Conservation (phyloP, 2,329 filamentous ascomycete species). For the Ceratocystis lukuohia region DNA sequence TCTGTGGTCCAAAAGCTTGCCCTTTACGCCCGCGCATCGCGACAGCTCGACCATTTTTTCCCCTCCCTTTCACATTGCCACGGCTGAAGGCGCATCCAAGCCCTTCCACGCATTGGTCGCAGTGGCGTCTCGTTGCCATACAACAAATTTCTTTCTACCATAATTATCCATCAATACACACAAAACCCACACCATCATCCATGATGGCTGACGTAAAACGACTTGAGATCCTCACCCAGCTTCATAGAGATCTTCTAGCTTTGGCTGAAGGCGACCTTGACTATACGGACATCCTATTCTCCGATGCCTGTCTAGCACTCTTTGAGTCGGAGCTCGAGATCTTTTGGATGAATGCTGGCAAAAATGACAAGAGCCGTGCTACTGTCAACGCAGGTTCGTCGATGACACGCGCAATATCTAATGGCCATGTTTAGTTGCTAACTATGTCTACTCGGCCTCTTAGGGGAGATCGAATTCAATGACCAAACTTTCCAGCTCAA, state of each 20-base stretch:
- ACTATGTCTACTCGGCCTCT: not conserved
- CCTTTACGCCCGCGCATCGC: too few species aligned
- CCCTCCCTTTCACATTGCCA: not conserved
- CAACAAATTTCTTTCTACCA: not conserved
- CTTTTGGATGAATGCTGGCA: constrained; percentile 60
- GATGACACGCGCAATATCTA: constrained; percentile 16
- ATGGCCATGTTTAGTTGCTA: not conserved
- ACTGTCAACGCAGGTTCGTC: constrained; percentile 51
- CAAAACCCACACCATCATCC: constrained; percentile 22
- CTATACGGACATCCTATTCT: constrained; percentile 52
- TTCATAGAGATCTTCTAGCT: constrained; percentile 73
- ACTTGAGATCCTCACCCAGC: constrained; percentile 64
- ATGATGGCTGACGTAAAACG: constrained; percentile 61
- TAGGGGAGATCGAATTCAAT: constrained; percentile 63
- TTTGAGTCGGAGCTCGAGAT: constrained; percentile 59
- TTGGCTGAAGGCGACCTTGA: constrained; percentile 54
- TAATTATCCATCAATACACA: constrained; percentile 20
- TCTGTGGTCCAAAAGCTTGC: not conserved
- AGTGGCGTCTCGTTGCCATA: not conserved
- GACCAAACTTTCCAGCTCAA: constrained; percentile 70
- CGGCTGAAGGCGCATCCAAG: not conserved
- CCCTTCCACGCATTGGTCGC: not conserved
- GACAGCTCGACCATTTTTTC: not conserved
- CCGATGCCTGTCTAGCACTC: constrained; percentile 54
- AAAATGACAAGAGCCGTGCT: constrained; percentile 63